Conservation (phyloP, 106 monocot species). For the Narthecium ossifragum region DNA sequence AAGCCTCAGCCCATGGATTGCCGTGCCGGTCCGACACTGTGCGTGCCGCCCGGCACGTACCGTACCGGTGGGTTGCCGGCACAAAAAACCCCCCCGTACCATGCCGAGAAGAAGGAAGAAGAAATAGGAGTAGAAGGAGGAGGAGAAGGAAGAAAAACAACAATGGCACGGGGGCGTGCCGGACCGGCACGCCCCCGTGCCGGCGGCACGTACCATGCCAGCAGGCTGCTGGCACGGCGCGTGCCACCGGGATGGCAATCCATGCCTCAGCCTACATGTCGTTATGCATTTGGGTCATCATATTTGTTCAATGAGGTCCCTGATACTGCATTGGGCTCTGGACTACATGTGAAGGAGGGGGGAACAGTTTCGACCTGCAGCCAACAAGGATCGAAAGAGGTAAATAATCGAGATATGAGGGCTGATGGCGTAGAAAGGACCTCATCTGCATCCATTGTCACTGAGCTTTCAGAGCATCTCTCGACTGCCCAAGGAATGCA, state of each 20-base stretch:
- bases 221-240: too few relatives aligned
- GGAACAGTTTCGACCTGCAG: not conserved
- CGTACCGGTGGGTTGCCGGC: too few relatives aligned
- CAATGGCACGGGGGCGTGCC: too few relatives aligned
- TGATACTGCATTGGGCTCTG: not conserved
- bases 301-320: conserved; percentile 3
- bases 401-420: conserved; percentile 2
- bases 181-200: too few relatives aligned
- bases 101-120: too few relatives aligned
- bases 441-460: not conserved
- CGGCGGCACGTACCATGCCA: too few relatives aligned
- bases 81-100: too few relatives aligned
- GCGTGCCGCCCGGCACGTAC: too few relatives aligned
- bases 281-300: conserved; percentile 3
- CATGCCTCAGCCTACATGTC: conserved; percentile 11
- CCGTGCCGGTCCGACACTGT: too few relatives aligned
- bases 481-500: not conserved
- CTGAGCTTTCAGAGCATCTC: not conserved
- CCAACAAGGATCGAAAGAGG: not conserved
- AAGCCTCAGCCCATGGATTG: conserved; percentile 10
- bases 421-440: not conserved
- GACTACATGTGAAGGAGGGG: not conserved
- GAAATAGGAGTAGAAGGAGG: too few relatives aligned
- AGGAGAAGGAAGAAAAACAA: too few relatives aligned
- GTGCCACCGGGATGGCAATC: too few relatives aligned